Percentiles rank a stretch among this genome's conserved stretches.
These are phyloP conservation scores for Umbelopsis sp. DNA, from an alignment of 371 early-diverging fungal genomes.

Conservation along the genomic window DNA sequence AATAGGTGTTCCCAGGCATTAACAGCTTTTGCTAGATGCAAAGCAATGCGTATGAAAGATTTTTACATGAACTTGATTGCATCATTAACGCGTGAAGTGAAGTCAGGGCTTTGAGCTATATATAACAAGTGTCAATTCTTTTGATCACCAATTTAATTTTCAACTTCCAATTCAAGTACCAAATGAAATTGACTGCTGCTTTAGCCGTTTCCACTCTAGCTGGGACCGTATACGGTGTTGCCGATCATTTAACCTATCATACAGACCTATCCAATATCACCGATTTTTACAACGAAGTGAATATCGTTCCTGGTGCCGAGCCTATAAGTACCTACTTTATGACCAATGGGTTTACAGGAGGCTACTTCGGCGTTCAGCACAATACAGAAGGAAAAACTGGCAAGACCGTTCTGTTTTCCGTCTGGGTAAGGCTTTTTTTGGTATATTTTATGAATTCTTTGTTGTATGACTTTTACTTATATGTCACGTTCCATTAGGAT, in stretches of 20 bases:
- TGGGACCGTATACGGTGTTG: neutral
- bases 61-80: too few relatives aligned
- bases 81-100: too few relatives aligned
- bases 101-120: too few relatives aligned
- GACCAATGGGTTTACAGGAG: constrained; percentile 24
- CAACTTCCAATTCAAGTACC: too few relatives aligned
- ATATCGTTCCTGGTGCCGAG: constrained; percentile 24
- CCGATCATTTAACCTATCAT: constrained; percentile 1
- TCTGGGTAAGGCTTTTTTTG: constrained; percentile 19
- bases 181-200: constrained; percentile 5
- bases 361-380: constrained; percentile 29
- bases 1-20: too few relatives aligned
- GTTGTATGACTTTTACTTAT: too few relatives aligned
- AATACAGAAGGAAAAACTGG: constrained; percentile 17
- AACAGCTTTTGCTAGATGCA: too few relatives aligned
- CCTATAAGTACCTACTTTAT: constrained; percentile 27
- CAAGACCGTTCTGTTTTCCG: constrained; percentile 25
- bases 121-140: too few relatives aligned
- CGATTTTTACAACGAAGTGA: constrained; percentile 13
- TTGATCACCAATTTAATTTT: too few relatives aligned
- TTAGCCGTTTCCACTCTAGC: neutral
- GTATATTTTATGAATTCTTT: neutral
- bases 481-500: neutral
- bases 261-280: neutral
- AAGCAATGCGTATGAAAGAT: too few relatives aligned